These are phyloP conservation scores for Solanum chacoense DNA, from an alignment of 305 asterid genomes.

Conservation along the genomic window DNA sequence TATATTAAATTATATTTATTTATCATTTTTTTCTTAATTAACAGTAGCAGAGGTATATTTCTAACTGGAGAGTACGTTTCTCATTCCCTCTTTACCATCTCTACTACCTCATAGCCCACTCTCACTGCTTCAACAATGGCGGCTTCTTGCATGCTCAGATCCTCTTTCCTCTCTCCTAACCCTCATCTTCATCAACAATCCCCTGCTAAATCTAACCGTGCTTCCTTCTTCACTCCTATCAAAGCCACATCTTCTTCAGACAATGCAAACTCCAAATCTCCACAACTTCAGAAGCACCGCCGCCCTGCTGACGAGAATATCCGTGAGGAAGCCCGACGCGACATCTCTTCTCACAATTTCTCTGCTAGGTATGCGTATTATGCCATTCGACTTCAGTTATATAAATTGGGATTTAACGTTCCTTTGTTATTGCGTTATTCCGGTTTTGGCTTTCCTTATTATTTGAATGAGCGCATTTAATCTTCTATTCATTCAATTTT, in stretches of 20 bases:
- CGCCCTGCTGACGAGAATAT: slow-evolving; percentile 29
- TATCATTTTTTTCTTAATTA: not conserved
- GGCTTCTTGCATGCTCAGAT: not conserved
- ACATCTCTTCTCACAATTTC: slow-evolving; percentile 16
- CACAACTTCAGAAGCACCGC: slow-evolving; percentile 13
- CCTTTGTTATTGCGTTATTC: not conserved
- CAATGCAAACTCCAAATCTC: not conserved
- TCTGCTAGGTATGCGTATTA: slow-evolving; percentile 10
- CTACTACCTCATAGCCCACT: not conserved
- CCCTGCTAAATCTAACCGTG: not conserved
- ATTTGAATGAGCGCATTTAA: not conserved
- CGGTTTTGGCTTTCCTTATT: not conserved
- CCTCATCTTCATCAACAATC: not conserved
- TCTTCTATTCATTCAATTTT: not conserved
- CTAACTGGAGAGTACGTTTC: not conserved
- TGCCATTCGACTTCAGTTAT: not conserved
- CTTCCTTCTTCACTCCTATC: not conserved
- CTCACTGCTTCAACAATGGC: not conserved
- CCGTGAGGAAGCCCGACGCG: slow-evolving; percentile 26
- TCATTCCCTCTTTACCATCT: not conserved
- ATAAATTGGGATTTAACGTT: not conserved
- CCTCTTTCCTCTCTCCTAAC: not conserved
- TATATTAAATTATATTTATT: too few relatives aligned
- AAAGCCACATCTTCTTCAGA: slow-evolving; percentile 10
- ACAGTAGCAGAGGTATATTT: not conserved